These are phyloP conservation scores for Vaccinium corymbosum DNA, from an alignment of 148 eudicot species.

Conservation along the genomic window DNA sequence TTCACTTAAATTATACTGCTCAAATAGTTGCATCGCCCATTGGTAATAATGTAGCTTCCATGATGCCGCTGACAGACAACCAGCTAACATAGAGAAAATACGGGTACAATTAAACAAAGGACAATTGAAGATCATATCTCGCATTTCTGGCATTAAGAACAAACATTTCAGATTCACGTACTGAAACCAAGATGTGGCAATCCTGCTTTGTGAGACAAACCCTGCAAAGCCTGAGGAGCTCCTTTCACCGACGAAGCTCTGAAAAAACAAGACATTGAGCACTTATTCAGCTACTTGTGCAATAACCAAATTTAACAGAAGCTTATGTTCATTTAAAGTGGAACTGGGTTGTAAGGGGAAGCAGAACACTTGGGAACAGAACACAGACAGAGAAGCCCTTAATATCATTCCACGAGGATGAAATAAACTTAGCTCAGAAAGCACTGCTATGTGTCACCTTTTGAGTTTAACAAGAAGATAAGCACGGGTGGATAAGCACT, in stretches of 20 bases:
- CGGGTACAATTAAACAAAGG: constrained; percentile 6
- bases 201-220: constrained; percentile 68
- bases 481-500: neutral
- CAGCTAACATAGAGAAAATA: constrained; percentile 39
- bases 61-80: constrained; percentile 46
- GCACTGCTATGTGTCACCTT: neutral
- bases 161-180: constrained; percentile 29
- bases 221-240: constrained; percentile 63
- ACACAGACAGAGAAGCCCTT: neutral
- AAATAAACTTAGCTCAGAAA: neutral
- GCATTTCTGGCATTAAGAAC: neutral
- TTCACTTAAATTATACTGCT: constrained; percentile 73
- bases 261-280: constrained; percentile 20
- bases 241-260: constrained; percentile 87
- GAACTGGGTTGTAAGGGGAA: neutral
- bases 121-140: constrained; percentile 4
- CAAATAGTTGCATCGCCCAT: constrained; percentile 97
- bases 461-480: neutral
- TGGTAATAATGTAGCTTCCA: constrained; percentile 97
- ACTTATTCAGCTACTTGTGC: neutral
- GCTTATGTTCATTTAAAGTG: neutral
- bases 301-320: neutral
- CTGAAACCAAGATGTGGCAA: constrained; percentile 51
- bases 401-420: neutral
- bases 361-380: neutral